Base-by-base conservation (phyloP, 495 filamentous ascomycete genomes). In the Aspergillus baeticus region DNA sequence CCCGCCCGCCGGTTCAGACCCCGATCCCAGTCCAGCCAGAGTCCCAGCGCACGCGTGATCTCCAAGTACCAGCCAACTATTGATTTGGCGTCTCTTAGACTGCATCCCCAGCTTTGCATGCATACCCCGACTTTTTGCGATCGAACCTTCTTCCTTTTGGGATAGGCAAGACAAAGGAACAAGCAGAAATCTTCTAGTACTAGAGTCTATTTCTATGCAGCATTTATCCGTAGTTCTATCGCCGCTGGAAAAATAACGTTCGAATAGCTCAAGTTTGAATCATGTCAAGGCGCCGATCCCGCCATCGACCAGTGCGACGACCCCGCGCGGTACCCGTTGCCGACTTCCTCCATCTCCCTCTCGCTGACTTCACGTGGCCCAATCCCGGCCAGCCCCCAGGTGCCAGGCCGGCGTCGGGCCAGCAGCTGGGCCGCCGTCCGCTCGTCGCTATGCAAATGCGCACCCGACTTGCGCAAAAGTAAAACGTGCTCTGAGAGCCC, bases 381-480 rank as follows among this genome's bases (percentile, higher is more conserved):
- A 54, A 78, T 68, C 29, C 77, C 77, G 21, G 78, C 77, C 58
- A 75, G 51, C 6, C 70, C 69, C 79, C 79, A 82, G 42, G 77
- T 59, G 7, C 65, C 70, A n/a, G 73, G 71, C 18, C 70, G 63
- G 22, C 71, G 74, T 41, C 72, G 74, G 26, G 76, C 75, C 11
- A 80, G 71, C 8, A 78, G 62, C 58, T 74, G 71, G 21, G 78
- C 78, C 37, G 76, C 73, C 31, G 77, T 68, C 57, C 83, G 67
- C 66, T 89, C 85, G 43, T 82, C 82, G 1, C 79, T 72, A 62
- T 89, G 86, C 41, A 92, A 71, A 75, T 88, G 83, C 3, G 87
- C 90, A 0, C 89, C 89, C 2, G 84, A 84, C 63, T 85, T 81
- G 42, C 76, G 79, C 31, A 97, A 71, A 59, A 96, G 68, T 36